Conservation (phyloP, 2,329 filamentous ascomycete species). For the Penicillium brasilianum region DNA sequence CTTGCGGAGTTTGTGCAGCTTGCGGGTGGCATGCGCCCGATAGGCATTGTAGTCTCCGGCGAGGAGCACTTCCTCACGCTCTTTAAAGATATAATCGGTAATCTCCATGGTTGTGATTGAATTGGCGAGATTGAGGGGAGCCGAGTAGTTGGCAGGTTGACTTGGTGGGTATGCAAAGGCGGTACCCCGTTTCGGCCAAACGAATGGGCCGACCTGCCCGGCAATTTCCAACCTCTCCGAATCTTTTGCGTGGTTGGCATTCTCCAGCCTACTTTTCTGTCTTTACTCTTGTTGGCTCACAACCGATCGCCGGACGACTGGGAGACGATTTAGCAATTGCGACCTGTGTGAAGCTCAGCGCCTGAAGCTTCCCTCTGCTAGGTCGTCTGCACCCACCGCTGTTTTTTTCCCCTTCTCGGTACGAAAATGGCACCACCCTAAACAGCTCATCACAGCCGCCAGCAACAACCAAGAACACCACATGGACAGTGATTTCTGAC, state of each 20-base stretch:
- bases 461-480: conserved; percentile 6
- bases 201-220: conserved; percentile 36
- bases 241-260: conserved; percentile 28
- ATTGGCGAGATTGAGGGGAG: conserved; percentile 15
- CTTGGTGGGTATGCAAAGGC: conserved; percentile 33
- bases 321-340: background rate
- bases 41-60: conserved; percentile 90
- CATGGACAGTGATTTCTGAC: conserved; percentile 12
- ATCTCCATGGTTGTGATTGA: conserved; percentile 72
- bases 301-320: background rate
- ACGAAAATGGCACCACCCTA: conserved; percentile 24
- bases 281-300: background rate
- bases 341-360: background rate
- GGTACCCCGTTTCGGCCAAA: conserved; percentile 43
- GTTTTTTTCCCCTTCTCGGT: conserved; percentile 22
- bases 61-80: conserved; percentile 81
- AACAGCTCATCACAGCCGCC: conserved; percentile 20
- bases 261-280: conserved; percentile 17
- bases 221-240: conserved; percentile 34
- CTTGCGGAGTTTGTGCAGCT: conserved; percentile 81
- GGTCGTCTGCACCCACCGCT: background rate
- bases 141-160: conserved; percentile 22
- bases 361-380: conserved; percentile 4
- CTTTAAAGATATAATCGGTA: conserved; percentile 79
- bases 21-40: conserved; percentile 76